Conservation (phyloP, 495 filamentous ascomycete species). For the Lepraria neglecta region DNA sequence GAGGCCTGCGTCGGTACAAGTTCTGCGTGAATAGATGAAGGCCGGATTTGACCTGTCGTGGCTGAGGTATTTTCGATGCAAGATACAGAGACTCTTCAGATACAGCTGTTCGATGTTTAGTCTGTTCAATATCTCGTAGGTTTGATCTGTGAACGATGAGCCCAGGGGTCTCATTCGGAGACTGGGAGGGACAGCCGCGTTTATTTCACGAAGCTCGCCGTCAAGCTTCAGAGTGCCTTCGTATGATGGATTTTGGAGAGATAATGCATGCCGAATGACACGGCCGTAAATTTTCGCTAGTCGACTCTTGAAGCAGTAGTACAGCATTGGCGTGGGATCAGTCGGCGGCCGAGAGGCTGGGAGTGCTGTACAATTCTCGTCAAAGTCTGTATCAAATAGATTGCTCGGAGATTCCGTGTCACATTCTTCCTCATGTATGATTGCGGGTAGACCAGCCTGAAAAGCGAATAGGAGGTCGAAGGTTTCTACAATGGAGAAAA, state of each 20-base stretch:
- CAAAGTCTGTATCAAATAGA: constrained; percentile 46
- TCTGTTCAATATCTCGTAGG: constrained; percentile 26
- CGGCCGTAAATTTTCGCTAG: constrained; percentile 38
- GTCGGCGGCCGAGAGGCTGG: constrained; percentile 39
- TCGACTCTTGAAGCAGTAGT: constrained; percentile 42
- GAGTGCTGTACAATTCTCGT: constrained; percentile 37
- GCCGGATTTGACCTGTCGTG: constrained; percentile 27
- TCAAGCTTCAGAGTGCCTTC: constrained; percentile 34
- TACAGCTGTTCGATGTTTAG: constrained; percentile 28
- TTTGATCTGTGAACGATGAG: constrained; percentile 26
- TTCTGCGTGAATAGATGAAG: constrained; percentile 34
- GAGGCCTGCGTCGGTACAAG: constrained; percentile 40
- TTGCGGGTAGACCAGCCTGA: constrained; percentile 49
- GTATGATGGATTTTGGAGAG: constrained; percentile 30
- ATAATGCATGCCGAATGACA: constrained; percentile 34
- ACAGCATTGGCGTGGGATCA: constrained; percentile 45
- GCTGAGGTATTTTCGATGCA: constrained; percentile 41
- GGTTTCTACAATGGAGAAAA: constrained; percentile 32
- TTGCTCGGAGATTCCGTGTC: constrained; percentile 45
- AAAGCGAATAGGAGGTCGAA: constrained; percentile 38
- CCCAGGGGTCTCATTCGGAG: constrained; percentile 14
- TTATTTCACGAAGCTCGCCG: constrained; percentile 32
- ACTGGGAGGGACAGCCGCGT: constrained; percentile 19
- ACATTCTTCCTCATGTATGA: constrained; percentile 43
- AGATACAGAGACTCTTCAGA: constrained; percentile 37